phyloP scores from a whole-genome alignment of 106 monocot genomes.

The Gastrodia elata region DNA sequence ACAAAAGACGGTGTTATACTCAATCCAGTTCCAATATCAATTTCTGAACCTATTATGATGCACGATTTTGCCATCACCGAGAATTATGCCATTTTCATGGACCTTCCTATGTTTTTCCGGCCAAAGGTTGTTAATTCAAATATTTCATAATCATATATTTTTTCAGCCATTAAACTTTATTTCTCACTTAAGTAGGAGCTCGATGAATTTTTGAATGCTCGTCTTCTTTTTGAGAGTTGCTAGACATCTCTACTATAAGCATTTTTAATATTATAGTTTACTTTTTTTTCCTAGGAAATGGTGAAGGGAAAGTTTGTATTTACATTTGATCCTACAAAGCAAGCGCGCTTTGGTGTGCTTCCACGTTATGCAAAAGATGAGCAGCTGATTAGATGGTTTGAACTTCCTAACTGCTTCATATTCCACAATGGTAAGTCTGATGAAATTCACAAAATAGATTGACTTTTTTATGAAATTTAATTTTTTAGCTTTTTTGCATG shows the following conservation, averaged over 20 bases:
- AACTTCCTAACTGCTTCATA: slow-evolving; percentile 88
- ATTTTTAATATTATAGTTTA: background rate
- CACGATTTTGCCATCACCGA: slow-evolving; percentile 96
- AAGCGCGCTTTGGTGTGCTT: slow-evolving; percentile 79
- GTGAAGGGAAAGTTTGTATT: slow-evolving; percentile 67
- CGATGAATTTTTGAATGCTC: background rate
- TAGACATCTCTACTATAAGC: background rate
- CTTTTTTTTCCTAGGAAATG: slow-evolving; percentile 48
- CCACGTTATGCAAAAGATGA: slow-evolving; percentile 82
- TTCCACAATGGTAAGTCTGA: slow-evolving; percentile 68
- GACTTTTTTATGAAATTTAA: background rate
- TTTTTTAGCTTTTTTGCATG: too few relatives aligned
- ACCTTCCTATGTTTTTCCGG: slow-evolving; percentile 62
- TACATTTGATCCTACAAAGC: slow-evolving; percentile 67
- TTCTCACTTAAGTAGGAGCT: background rate
- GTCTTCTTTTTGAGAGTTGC: background rate
- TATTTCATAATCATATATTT: background rate
- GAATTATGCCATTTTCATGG: slow-evolving; percentile 90
- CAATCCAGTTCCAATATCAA: slow-evolving; percentile 79
- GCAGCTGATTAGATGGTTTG: slow-evolving; percentile 83
- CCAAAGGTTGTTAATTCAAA: slow-evolving; percentile 45
- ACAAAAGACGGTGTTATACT: slow-evolving; percentile 69
- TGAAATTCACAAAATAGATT: background rate
- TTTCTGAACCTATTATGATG: slow-evolving; percentile 78
- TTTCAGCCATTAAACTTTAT: background rate